phyloP scores from a whole-genome alignment of 352 stramenopile genomes.

The Thalassiosira livingstoniorum region DNA sequence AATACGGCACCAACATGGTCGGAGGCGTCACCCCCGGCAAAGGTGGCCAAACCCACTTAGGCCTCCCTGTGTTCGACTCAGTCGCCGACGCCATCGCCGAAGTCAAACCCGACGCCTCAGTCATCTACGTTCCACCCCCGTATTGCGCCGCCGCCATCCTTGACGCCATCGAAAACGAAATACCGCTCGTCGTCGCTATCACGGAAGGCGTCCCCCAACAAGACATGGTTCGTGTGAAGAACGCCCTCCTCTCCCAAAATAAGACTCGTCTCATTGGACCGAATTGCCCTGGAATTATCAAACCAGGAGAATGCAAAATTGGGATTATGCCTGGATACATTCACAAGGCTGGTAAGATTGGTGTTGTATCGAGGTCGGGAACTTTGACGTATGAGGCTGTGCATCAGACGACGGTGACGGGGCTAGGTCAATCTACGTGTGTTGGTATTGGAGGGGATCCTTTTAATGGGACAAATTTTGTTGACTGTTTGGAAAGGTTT shows the following conservation, averaged over 20 bases:
- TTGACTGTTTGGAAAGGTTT: constrained; percentile 99
- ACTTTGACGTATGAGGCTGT: constrained; percentile 99
- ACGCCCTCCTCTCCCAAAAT: constrained; percentile 92
- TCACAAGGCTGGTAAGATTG: constrained; percentile 97
- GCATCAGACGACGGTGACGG: constrained; percentile 95
- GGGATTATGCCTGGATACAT: constrained; percentile 99
- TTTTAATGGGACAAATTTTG: constrained; percentile 99
- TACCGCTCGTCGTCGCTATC: constrained; percentile 94
- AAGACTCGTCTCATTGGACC: constrained; percentile 97
- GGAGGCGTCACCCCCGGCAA: constrained; percentile 99
- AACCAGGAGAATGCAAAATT: constrained; percentile 99
- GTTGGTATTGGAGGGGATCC: constrained; percentile 99
- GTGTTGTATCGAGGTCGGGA: constrained; percentile 97
- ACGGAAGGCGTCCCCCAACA: constrained; percentile 99
- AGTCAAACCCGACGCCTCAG: constrained; percentile 93
- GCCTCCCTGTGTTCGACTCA: constrained; percentile 98
- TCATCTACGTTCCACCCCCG: constrained; percentile 99
- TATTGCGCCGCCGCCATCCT: constrained; percentile 98
- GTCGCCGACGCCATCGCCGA: constrained; percentile 89
- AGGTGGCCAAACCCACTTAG: constrained; percentile 95
- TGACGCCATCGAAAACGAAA: constrained; percentile 97
- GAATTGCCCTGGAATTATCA: constrained; percentile 99
- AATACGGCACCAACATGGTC: constrained; percentile 99
- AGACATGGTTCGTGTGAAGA: constrained; percentile 99
- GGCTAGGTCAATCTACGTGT: constrained; percentile 98